Evolutionary conservation across 257 asterid genomes (phyloP).

Genomic region (Marsdenia floribunda): DNA sequence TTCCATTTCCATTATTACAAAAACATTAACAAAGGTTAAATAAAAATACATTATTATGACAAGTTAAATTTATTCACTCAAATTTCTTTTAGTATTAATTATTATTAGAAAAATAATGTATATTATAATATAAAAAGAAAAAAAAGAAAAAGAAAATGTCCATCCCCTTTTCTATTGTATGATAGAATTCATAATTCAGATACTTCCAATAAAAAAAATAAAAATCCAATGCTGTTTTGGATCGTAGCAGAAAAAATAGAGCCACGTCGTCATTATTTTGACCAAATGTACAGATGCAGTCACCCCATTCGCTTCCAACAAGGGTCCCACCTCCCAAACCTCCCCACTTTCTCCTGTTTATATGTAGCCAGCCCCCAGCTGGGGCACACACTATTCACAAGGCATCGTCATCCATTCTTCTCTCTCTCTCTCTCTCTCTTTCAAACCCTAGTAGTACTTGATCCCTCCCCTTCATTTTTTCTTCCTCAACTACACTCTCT

Average conservation of each 20-base stretch:
- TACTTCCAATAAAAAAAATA: conserved; percentile 14
- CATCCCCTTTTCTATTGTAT: too few species aligned
- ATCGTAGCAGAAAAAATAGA: neutral
- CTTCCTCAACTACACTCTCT: neutral
- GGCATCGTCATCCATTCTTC: neutral
- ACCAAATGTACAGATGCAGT: conserved; percentile 16
- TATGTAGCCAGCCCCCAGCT: conserved; percentile 5
- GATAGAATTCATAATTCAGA: neutral
- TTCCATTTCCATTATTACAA: too few species aligned
- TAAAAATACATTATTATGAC: too few species aligned
- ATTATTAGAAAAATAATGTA: too few species aligned
- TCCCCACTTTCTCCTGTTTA: conserved; percentile 14
- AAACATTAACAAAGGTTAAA: too few species aligned
- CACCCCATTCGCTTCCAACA: conserved; percentile 12
- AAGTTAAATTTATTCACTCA: too few species aligned
- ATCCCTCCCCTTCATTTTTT: neutral
- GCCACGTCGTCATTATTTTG: conserved; percentile 28
- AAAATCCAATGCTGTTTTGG: conserved; percentile 9
- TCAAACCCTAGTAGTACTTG: conserved; percentile 15
- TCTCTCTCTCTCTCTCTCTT: too few species aligned
- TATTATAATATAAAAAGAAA: too few species aligned
- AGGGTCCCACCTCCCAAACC: conserved; percentile 3
- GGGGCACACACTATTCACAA: conserved; percentile 18
- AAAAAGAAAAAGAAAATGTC: too few species aligned
- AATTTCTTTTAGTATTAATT: too few species aligned